A percentile compares a stretch with the other conserved stretches of the same genome.
These are phyloP conservation scores for Talaromyces piceae DNA, from an alignment of 2,329 filamentous ascomycete genomes.

Conservation along the genomic window DNA sequence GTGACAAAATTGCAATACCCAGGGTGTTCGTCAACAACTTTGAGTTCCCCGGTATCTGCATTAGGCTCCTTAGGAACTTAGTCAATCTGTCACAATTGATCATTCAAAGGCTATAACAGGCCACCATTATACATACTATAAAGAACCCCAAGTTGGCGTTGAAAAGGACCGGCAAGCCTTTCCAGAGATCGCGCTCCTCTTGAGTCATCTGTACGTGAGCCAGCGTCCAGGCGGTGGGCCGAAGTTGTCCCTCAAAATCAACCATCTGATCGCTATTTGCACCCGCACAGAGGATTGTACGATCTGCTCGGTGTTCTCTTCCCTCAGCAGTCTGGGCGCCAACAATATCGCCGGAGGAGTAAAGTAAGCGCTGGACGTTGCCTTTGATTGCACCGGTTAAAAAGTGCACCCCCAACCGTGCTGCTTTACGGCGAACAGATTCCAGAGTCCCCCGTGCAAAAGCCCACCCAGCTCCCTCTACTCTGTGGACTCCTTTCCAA, in stretches of 20 bases:
- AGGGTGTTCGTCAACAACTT: constrained; percentile 47
- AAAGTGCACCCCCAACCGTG: constrained; percentile 40
- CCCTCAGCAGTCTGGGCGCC: constrained; percentile 36
- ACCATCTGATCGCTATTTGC: constrained; percentile 35
- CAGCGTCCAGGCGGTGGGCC: constrained; percentile 45
- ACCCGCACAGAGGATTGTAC: constrained; percentile 38
- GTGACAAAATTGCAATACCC: constrained; percentile 46
- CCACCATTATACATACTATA: constrained; percentile 30
- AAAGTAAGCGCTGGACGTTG: constrained; percentile 30
- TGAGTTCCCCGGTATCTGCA: constrained; percentile 30
- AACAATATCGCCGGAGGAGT: constrained; percentile 28
- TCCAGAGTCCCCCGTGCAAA: constrained; percentile 42
- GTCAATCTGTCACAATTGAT: background rate
- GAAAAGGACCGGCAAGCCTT: constrained; percentile 44
- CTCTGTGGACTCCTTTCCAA: constrained; percentile 39
- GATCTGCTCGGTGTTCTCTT: constrained; percentile 27
- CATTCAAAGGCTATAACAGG: no score
- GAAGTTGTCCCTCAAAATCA: constrained; percentile 40
- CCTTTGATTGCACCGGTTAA: constrained; percentile 35
- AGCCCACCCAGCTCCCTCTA: constrained; percentile 45
- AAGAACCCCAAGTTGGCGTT: constrained; percentile 44
- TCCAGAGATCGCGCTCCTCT: constrained; percentile 40
- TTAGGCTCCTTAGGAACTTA: constrained; percentile 36
- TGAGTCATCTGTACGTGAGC: constrained; percentile 44
- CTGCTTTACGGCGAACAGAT: constrained; percentile 39